Evolutionary conservation across 2,329 filamentous ascomycete species (phyloP).

Genomic region (Sclerotinia minor): DNA sequence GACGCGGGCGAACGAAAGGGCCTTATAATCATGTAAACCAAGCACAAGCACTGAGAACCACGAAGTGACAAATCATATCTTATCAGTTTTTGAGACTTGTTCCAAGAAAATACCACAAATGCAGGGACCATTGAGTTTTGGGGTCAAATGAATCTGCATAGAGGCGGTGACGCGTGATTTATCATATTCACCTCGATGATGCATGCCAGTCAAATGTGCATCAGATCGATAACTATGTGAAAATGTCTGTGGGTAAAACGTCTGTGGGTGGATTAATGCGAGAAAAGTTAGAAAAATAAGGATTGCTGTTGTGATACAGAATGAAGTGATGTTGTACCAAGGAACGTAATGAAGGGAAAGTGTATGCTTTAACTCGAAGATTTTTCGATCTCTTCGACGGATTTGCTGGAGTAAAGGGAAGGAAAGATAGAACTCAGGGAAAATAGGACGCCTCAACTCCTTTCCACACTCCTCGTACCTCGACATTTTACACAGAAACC

Average conservation of each 20-base stretch:
- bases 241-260: neutral
- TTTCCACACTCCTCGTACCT: neutral
- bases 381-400: neutral
- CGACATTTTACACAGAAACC: neutral
- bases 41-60: neutral
- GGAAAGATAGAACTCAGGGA: neutral
- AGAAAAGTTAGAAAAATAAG: neutral
- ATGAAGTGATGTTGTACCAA: neutral
- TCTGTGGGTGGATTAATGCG: neutral
- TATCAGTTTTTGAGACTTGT: neutral
- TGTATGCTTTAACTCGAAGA: neutral
- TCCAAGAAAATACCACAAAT: conserved; percentile 4
- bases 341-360: neutral
- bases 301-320: neutral
- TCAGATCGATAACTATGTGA: neutral
- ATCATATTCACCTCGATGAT: conserved; percentile 6
- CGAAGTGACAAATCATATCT: conserved; percentile 1
- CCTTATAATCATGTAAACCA: neutral
- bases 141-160: neutral
- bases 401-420: neutral
- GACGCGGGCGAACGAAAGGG: conserved; percentile 4
- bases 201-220: conserved; percentile 5
- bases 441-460: neutral
- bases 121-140: conserved; percentile 8
- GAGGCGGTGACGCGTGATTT: conserved; percentile 9